phyloP scores from a whole-genome alignment of 2,329 filamentous ascomycete species.

The Penicillium sp. region DNA sequence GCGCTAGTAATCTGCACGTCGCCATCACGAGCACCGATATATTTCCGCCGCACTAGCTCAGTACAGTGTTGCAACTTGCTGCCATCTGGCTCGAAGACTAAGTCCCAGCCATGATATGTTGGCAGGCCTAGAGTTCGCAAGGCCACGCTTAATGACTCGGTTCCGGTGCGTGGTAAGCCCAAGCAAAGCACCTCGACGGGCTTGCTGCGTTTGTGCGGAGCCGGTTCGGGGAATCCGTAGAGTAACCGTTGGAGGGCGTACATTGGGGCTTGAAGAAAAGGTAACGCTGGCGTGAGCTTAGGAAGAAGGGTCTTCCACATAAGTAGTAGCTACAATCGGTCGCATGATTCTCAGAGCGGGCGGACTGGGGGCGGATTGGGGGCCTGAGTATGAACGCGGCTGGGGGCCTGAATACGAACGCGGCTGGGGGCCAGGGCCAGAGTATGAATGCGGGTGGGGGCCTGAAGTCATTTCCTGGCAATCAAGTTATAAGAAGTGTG shows the following conservation, averaged over 20 bases:
- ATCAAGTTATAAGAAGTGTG: no score
- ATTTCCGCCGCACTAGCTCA: conserved; percentile 16
- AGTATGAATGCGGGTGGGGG: no score
- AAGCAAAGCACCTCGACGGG: conserved; percentile 30
- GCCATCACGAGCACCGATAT: conserved; percentile 12
- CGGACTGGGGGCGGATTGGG: no score
- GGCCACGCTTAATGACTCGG: conserved; percentile 27
- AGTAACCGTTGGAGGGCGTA: background rate
- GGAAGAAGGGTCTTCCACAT: background rate
- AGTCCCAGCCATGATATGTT: conserved; percentile 28
- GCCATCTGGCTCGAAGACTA: conserved; percentile 13
- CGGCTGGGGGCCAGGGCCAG: no score
- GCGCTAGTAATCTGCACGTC: conserved; percentile 9
- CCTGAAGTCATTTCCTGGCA: no score
- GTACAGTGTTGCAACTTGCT: conserved; percentile 14
- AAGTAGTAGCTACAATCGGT: no score
- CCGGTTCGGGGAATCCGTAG: background rate
- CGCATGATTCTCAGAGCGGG: no score
- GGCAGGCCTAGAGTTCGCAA: conserved; percentile 27
- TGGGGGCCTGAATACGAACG: no score
- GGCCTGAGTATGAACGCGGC: no score
- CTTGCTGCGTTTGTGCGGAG: conserved; percentile 11
- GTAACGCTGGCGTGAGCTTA: background rate
- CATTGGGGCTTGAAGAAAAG: background rate
- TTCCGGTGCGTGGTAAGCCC: conserved; percentile 29